Base-by-base conservation (phyloP, 768 basidiomycete genomes). In the Hysterangium stoloniferum region DNA sequence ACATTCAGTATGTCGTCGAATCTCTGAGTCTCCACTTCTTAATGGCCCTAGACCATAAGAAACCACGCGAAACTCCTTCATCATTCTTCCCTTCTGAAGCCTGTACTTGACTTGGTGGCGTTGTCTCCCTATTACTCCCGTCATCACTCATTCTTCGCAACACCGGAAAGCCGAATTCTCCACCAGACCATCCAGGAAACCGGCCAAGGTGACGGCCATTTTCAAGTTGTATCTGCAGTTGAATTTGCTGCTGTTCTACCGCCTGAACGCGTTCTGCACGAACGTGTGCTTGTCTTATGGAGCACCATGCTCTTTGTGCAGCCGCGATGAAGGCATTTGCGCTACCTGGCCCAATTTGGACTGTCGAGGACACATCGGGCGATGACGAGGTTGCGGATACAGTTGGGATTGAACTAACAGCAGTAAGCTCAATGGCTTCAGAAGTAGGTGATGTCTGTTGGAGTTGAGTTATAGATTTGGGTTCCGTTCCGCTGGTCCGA, bases 11-110 rank as follows among this genome's bases (percentile, higher is more conserved):
- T 44, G 73, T 71, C 7, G 87, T 89, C 54, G 84, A 77, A 59
- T 91, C 88, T 56, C 82, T 77, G 57, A 90, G 63, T 40, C 88
- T 71, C 87, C 86, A 90, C 25, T 74, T 71, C 40, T 75, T 70
- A 19, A 90, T 64, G 2, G 87, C 86, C 0, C 84, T 84, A 85
- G 86, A 88, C 82, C 85, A 86, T 80, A 80, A 87, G 53, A 85
- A 17, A 12, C 24, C 13, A 15, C 22, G 54, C 5, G 84, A 84
- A 28, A 58, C 52, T 2, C 40, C 53, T 24, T 52, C 28, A 12
- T 49, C 40, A 27, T 48, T 32, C 47, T 32, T 24, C 12, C 19
- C 43, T 12, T 34, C 12, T 17, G 33, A 53, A 13, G 37, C 43
- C 48, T 53, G 49, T 3, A 54, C 53, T 12, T 44, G 32, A n/a